Percentiles rank a stretch among this genome's conserved stretches.
Conservation (phyloP, 371 early-diverging fungal genomes). For the Lichtheimia hyalospora region DNA sequence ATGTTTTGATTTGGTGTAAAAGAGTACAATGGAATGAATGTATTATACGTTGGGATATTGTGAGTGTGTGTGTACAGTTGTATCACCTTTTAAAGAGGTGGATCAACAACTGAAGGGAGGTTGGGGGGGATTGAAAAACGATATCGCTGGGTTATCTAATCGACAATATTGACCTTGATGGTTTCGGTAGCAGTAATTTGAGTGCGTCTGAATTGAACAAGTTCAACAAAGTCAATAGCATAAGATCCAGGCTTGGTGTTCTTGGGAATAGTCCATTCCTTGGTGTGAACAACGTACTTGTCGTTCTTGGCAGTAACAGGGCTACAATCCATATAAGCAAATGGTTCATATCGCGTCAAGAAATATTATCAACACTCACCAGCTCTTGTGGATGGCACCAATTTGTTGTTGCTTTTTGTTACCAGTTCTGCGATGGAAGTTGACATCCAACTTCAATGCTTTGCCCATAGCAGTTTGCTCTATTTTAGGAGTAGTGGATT, state of each 20-base stretch:
- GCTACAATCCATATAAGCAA: constrained; percentile 13
- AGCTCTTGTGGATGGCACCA: constrained; percentile 27
- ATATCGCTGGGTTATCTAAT: constrained; percentile 12
- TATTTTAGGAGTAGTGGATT: constrained; percentile 2
- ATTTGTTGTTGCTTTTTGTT: constrained; percentile 38
- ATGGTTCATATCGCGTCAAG: too few species aligned
- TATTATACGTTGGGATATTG: too few species aligned
- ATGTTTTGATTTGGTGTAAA: too few species aligned
- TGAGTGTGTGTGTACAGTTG: too few species aligned
- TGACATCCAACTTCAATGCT: constrained; percentile 35
- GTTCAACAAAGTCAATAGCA: constrained; percentile 44
- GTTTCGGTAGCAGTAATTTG: constrained; percentile 38
- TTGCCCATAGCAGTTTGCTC: constrained; percentile 35
- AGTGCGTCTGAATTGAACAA: constrained; percentile 37
- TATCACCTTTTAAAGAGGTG: too few species aligned
- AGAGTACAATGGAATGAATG: too few species aligned
- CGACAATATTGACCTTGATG: constrained; percentile 38
- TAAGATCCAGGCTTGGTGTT: constrained; percentile 56
- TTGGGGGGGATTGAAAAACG: too few species aligned
- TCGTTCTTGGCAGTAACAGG: constrained; percentile 32
- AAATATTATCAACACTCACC: constrained; percentile 32
- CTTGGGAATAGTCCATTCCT: constrained; percentile 52
- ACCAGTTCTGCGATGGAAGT: constrained; percentile 45
- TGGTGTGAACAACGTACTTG: constrained; percentile 39
- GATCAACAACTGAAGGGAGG: too few species aligned